phyloP scores from a whole-genome alignment of 169 alveolate genomes.

The Cryptosporidium viatorum region DNA sequence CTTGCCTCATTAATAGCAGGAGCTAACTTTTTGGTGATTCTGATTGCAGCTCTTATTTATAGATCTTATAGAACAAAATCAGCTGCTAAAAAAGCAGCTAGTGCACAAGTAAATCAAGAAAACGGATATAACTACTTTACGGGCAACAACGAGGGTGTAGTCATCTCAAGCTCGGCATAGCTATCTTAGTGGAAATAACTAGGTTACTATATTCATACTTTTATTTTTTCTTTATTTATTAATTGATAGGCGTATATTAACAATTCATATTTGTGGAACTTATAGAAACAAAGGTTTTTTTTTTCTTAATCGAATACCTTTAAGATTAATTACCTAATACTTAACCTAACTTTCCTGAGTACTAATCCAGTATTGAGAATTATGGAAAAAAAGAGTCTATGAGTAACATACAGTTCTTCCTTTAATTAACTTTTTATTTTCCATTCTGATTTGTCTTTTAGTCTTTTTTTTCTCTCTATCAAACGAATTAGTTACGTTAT shows the following conservation, averaged over 20 bases:
- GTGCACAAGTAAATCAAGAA: not conserved
- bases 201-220: not conserved
- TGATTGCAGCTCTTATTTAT: conserved; percentile 35
- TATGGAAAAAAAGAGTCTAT: not conserved
- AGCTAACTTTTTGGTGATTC: conserved; percentile 18
- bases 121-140: conserved; percentile 3
- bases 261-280: not conserved
- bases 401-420: conserved; percentile 41
- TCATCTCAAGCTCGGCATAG: conserved; percentile 49
- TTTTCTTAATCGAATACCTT: not conserved
- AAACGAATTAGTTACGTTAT: not conserved
- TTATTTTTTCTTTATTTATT: not conserved
- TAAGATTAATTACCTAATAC: not conserved
- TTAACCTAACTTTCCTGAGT: not conserved
- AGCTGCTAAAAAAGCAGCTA: conserved; percentile 67
- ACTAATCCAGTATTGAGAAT: not conserved
- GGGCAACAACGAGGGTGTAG: conserved; percentile 39
- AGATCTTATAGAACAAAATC: conserved; percentile 53
- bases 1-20: conserved; percentile 55
- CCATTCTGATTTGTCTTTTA: conserved; percentile 72
- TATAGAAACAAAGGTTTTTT: not conserved
- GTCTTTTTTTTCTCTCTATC: conserved; percentile 22
- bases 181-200: conserved; percentile 2
- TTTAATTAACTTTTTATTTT: conserved; percentile 17
- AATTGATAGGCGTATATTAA: conserved; percentile 8